phyloP scores from a whole-genome alignment of 2,329 filamentous ascomycete species.

The Ophiostoma ips region DNA sequence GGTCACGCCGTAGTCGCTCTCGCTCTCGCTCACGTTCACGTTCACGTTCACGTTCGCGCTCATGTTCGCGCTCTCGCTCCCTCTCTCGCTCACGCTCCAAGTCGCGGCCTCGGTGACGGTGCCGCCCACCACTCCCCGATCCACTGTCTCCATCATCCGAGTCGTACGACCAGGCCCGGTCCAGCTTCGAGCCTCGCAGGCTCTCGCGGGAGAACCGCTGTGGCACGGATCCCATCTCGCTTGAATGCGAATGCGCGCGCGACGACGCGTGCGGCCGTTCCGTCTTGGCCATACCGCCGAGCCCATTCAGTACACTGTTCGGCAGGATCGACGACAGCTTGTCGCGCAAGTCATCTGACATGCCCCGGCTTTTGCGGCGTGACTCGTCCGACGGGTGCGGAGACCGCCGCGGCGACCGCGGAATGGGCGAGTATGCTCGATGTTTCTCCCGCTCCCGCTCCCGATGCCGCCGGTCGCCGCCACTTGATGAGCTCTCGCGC shows the following conservation, averaged over 20 bases:
- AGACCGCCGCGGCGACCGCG: not conserved
- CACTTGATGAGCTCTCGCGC: conserved; percentile 11
- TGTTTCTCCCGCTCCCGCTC: too few species aligned
- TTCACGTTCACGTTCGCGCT: conserved; percentile 4
- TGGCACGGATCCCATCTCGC: not conserved
- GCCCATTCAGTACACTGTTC: conserved; percentile 15
- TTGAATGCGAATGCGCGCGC: conserved; percentile 7
- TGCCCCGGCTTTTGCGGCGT: conserved; percentile 23
- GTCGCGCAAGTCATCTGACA: conserved; percentile 26
- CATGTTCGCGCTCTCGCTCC: conserved; percentile 17
- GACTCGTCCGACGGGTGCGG: conserved; percentile 20
- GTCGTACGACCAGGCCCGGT: conserved; percentile 29
- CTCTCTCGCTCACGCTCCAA: conserved; percentile 11
- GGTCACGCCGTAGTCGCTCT: not conserved
- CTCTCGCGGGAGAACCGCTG: conserved; percentile 28
- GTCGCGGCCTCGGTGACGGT: conserved; percentile 18
- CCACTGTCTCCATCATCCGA: conserved; percentile 15
- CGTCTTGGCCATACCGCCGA: conserved; percentile 15
- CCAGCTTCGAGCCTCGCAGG: conserved; percentile 26
- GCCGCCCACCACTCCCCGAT: not conserved
- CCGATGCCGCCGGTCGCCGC: conserved; percentile 7
- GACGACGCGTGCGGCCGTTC: conserved; percentile 19
- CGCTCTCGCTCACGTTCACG: not conserved
- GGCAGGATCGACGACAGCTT: conserved; percentile 31
- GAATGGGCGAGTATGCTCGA: not conserved